These are phyloP conservation scores for Dipsacomyces acuminosporus DNA, from an alignment of 371 early-diverging fungal species.

Conservation along the genomic window DNA sequence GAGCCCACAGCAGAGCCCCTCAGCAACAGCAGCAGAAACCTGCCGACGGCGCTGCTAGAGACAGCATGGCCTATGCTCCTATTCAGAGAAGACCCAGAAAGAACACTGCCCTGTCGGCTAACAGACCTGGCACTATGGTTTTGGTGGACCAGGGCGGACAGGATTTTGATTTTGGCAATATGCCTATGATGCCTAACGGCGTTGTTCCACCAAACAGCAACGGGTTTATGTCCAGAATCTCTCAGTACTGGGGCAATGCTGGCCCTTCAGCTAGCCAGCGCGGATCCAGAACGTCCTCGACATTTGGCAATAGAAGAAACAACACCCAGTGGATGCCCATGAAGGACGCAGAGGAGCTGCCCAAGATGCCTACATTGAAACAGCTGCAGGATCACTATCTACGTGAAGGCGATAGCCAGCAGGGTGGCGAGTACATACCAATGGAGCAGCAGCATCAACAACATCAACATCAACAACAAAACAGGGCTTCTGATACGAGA, in stretches of 20 bases:
- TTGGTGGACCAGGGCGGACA: constrained; percentile 27
- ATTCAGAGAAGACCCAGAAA: constrained; percentile 1
- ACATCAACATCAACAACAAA: background rate
- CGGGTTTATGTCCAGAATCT: constrained; percentile 25
- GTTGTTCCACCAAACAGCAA: background rate
- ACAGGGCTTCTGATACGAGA: too few relatives aligned
- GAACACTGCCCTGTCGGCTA: constrained; percentile 15
- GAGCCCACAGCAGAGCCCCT: too few relatives aligned
- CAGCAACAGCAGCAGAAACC: constrained; percentile 22
- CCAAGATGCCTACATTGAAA: constrained; percentile 36
- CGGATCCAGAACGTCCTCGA: too few relatives aligned
- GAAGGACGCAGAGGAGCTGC: background rate
- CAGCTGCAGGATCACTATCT: constrained; percentile 44
- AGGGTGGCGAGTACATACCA: too few relatives aligned
- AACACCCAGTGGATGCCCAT: background rate
- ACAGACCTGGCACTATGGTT: constrained; percentile 33
- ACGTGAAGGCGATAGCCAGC: constrained; percentile 12
- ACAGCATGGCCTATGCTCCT: constrained; percentile 43
- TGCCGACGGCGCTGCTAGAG: constrained; percentile 47
- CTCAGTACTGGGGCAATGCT: constrained; percentile 26
- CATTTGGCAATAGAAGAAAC: too few relatives aligned
- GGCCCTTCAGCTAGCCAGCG: too few relatives aligned
- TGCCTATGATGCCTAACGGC: background rate
- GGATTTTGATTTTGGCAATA: constrained; percentile 4
- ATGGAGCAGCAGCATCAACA: background rate